These are phyloP conservation scores for Capronia epimyces DNA, from an alignment of 2,329 filamentous ascomycete species.

Conservation along the genomic window DNA sequence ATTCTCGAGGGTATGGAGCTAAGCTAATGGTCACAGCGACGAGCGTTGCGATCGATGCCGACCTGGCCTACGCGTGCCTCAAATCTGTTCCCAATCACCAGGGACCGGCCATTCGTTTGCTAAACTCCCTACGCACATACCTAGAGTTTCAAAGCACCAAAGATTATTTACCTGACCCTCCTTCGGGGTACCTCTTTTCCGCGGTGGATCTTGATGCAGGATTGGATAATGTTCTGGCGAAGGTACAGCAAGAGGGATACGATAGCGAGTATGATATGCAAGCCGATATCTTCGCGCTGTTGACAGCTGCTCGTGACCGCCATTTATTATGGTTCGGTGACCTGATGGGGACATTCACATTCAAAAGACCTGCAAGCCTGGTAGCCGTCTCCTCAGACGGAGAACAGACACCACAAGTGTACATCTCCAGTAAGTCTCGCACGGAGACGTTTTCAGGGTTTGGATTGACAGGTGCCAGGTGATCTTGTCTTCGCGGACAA, in stretches of 20 bases:
- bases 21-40: conserved; percentile 5
- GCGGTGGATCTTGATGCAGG: conserved; percentile 40
- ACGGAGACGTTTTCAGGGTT: neutral
- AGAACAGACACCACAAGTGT: conserved; percentile 10
- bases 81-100: conserved; percentile 19
- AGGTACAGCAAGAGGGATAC: conserved; percentile 41
- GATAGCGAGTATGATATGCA: conserved; percentile 53
- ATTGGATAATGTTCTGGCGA: conserved; percentile 44
- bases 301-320: conserved; percentile 57
- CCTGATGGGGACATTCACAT: conserved; percentile 27
- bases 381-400: conserved; percentile 18
- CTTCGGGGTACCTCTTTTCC: conserved; percentile 47
- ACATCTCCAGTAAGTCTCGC: conserved; percentile 45
- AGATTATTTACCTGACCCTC: conserved; percentile 49
- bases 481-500: conserved; percentile 15
- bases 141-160: conserved; percentile 48
- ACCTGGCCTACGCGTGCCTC: conserved; percentile 24
- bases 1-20: neutral
- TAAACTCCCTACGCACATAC: conserved; percentile 22
- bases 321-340: conserved; percentile 41
- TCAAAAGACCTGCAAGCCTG: conserved; percentile 15
- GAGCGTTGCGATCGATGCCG: conserved; percentile 6
- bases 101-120: conserved; percentile 15
- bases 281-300: conserved; percentile 48
- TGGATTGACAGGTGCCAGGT: conserved; percentile 11